Base-by-base conservation (phyloP, 208 protist genomes). In the Crithidia thermophila region DNA sequence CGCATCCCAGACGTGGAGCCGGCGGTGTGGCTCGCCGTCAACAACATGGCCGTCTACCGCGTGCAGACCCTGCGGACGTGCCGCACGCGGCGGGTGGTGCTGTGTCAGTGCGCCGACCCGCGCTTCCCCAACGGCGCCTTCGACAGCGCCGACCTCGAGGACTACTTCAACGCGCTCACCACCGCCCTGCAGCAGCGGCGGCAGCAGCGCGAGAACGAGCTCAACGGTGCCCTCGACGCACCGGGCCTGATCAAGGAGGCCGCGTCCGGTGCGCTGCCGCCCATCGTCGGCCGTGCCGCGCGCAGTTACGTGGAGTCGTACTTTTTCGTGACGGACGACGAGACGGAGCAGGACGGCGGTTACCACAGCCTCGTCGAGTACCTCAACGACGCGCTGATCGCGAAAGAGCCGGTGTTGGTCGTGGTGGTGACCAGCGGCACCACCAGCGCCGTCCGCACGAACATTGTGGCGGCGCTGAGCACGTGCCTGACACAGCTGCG, bases 1-100 rank as follows among this genome's bases (percentile, higher is more conserved):
- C 75, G 71, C 51, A 60, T 79, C 40, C 62, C 65, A 4, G 53
- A 43, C 51, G 59, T 63, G 30, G 65, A 68, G 31, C 68, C 67
- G 8, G 51, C 75, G 21, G 72, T 87, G 55, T 90, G 84, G 81
- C 67, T 90, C 37, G 84, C 77, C n/a, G 77, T 47, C 14, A 78
- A 73, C 58, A 57, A 56, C 67, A 56, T 87, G 49, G 40, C 52
- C 20, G 40, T 82, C 28, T 90, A 90, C 61, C 80, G 65, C 40
- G 37, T 68, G 28, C 59, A 76, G 56, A 85, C 79, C 28, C 73
- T 87, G 27, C 67, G 73, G 53, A 57, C 77, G 37, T 90, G 84
- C 55, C 50, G 65, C 20, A 68, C 68, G 25, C 72, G 40, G 18
- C 78, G 79, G 33, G 75, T 85, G 25, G 81, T 90, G 49, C 62